These are phyloP conservation scores for Auricularia cornea DNA, from an alignment of 768 basidiomycete species.

Conservation along the genomic window DNA sequence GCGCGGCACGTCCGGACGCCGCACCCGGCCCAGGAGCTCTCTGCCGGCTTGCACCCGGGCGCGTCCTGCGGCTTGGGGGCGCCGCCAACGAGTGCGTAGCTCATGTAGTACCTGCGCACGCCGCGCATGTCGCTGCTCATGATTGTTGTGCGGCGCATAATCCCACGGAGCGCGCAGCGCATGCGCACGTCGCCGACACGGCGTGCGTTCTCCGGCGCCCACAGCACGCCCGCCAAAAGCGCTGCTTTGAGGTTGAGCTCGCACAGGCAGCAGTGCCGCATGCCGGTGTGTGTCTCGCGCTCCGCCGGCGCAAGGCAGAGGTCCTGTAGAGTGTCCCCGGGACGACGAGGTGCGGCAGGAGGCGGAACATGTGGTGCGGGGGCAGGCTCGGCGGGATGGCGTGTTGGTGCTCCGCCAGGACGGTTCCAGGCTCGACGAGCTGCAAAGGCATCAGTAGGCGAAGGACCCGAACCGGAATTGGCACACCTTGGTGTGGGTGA, in stretches of 20 bases:
- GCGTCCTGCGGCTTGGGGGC: neutral
- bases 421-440: slow-evolving; percentile 16
- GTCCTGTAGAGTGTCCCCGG: slow-evolving; percentile 20
- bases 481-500: slow-evolving; percentile 20
- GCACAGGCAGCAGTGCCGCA: slow-evolving; percentile 19
- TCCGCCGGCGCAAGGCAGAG: slow-evolving; percentile 13
- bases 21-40: too few relatives aligned
- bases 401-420: slow-evolving; percentile 15
- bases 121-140: slow-evolving; percentile 14
- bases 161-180: slow-evolving; percentile 14
- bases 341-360: slow-evolving; percentile 23
- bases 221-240: slow-evolving; percentile 11
- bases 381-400: slow-evolving; percentile 17
- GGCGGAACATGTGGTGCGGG: slow-evolving; percentile 15
- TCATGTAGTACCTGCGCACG: slow-evolving; percentile 15
- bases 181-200: slow-evolving; percentile 18
- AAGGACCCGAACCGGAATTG: neutral
- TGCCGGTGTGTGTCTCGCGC: slow-evolving; percentile 13
- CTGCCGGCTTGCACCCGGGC: slow-evolving; percentile 5
- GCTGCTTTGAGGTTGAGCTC: slow-evolving; percentile 21
- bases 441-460: slow-evolving; percentile 1
- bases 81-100: slow-evolving; percentile 2
- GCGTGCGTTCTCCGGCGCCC: slow-evolving; percentile 19
- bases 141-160: slow-evolving; percentile 18
- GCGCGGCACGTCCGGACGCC: too few relatives aligned